These are phyloP conservation scores for Yamadazyma insecticola DNA, from an alignment of 805 yeast species.

Conservation along the genomic window DNA sequence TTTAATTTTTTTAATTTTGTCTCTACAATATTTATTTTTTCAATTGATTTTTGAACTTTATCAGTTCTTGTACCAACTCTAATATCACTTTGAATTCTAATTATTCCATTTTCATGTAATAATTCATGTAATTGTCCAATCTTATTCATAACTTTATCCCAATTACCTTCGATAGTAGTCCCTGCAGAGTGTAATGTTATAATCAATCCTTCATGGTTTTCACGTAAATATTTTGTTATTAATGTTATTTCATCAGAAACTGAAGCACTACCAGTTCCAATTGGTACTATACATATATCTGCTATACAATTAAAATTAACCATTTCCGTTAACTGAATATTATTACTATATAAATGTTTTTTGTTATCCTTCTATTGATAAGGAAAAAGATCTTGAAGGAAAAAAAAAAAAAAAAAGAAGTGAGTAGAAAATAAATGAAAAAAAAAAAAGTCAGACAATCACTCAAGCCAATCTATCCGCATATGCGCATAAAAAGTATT, in stretches of 20 bases:
- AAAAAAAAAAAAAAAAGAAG: no score
- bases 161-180: slow-evolving; percentile 87
- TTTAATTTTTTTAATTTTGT: slow-evolving; percentile 37
- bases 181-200: slow-evolving; percentile 87
- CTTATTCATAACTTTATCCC: slow-evolving; percentile 79
- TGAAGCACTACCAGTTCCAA: slow-evolving; percentile 75
- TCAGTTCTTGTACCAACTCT: slow-evolving; percentile 84
- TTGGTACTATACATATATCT: slow-evolving; percentile 82
- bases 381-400: no score
- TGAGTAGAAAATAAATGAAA: no score
- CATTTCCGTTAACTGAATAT: slow-evolving; percentile 3
- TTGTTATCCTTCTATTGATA: no score
- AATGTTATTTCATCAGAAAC: slow-evolving; percentile 77
- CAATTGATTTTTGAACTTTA: slow-evolving; percentile 66
- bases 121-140: slow-evolving; percentile 75
- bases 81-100: slow-evolving; percentile 80
- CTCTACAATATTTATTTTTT: slow-evolving; percentile 64
- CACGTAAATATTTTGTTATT: slow-evolving; percentile 60
- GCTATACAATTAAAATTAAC: slow-evolving; percentile 67
- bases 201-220: slow-evolving; percentile 47
- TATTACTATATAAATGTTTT: no score
- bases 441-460: no score
- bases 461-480: no score
- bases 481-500: no score
- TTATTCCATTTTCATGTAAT: slow-evolving; percentile 64